Conservation (phyloP, 805 yeast species). For the Nakazawaea wickerhamii region DNA sequence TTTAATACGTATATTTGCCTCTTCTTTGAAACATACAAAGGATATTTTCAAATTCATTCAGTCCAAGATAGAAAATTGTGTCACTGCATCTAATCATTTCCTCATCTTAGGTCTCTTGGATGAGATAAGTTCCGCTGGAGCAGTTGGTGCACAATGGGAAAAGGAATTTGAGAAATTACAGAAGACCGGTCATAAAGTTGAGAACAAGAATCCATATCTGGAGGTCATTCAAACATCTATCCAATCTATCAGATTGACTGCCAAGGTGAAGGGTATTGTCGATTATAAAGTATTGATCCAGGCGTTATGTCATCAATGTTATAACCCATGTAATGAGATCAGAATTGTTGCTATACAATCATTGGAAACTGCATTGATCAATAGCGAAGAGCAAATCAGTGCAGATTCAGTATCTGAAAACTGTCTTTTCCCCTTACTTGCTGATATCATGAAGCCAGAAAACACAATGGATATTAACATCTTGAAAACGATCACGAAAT, state of each 20-base stretch:
- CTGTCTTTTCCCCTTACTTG: slow-evolving; percentile 69
- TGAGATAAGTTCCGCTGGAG: slow-evolving; percentile 77
- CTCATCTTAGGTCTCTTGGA: slow-evolving; percentile 65
- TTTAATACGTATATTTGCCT: slow-evolving; percentile 38
- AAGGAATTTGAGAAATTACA: slow-evolving; percentile 47
- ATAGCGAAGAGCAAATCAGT: slow-evolving; percentile 29
- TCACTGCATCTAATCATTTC: slow-evolving; percentile 52
- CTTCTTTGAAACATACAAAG: slow-evolving; percentile 34
- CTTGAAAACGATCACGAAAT: slow-evolving; percentile 19
- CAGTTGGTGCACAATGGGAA: slow-evolving; percentile 73
- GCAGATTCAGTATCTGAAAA: slow-evolving; percentile 59
- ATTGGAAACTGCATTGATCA: slow-evolving; percentile 48
- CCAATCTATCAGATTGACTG: slow-evolving; percentile 57
- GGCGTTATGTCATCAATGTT: slow-evolving; percentile 83
- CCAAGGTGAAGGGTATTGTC: slow-evolving; percentile 24
- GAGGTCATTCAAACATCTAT: slow-evolving; percentile 54
- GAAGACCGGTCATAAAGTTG: slow-evolving; percentile 37
- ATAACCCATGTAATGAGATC: slow-evolving; percentile 80
- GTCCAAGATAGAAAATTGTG: slow-evolving; percentile 30
- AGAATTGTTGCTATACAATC: slow-evolving; percentile 59
- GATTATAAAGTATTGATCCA: slow-evolving; percentile 61
- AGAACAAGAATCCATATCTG: slow-evolving; percentile 41
- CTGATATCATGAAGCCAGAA: slow-evolving; percentile 63
- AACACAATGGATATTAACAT: slow-evolving; percentile 20
- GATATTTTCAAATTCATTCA: slow-evolving; percentile 45